Evolutionary conservation across 352 stramenopile species (phyloP).

Genomic region (Globisporangium sylvaticum): DNA sequence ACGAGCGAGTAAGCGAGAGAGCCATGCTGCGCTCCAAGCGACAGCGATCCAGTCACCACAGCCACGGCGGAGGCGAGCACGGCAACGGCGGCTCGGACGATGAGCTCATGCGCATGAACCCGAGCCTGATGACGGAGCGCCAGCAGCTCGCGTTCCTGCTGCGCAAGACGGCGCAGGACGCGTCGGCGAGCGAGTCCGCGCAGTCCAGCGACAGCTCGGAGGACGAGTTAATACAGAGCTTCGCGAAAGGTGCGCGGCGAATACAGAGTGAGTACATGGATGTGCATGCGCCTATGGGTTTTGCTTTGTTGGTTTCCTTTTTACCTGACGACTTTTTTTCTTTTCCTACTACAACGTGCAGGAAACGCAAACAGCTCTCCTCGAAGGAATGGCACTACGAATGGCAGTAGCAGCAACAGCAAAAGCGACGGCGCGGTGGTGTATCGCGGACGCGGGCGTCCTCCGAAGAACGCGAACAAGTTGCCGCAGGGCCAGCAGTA

Average conservation of each 20-base stretch:
- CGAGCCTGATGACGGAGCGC: conserved; percentile 78
- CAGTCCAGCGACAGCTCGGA: conserved; percentile 27
- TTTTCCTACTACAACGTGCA: neutral
- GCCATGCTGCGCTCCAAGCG: conserved; percentile 20
- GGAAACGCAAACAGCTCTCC: conserved; percentile 20
- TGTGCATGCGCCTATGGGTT: neutral
- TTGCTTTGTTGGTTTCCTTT: neutral
- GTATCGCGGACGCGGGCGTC: conserved; percentile 36
- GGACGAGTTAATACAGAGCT: conserved; percentile 20
- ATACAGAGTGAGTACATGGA: conserved; percentile 12
- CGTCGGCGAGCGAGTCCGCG: conserved; percentile 27
- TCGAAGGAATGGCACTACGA: conserved; percentile 15
- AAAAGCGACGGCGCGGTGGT: conserved; percentile 23
- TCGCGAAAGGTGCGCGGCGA: conserved; percentile 2
- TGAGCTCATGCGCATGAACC: conserved; percentile 27
- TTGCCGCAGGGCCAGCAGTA: conserved; percentile 10
- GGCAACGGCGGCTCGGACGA: conserved; percentile 11
- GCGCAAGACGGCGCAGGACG: conserved; percentile 61
- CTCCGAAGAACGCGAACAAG: conserved; percentile 46
- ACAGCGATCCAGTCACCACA: conserved; percentile 10
- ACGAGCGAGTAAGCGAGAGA: neutral
- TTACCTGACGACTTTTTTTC: conserved; percentile 3
- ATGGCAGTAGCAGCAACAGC: conserved; percentile 12
- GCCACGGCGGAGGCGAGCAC: neutral
- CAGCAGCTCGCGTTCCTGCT: conserved; percentile 83